A percentile compares a stretch with the other conserved stretches of the same genome.
These are phyloP conservation scores for Ascochyta koolunga DNA, from an alignment of 2,329 filamentous ascomycete species.

Conservation along the genomic window DNA sequence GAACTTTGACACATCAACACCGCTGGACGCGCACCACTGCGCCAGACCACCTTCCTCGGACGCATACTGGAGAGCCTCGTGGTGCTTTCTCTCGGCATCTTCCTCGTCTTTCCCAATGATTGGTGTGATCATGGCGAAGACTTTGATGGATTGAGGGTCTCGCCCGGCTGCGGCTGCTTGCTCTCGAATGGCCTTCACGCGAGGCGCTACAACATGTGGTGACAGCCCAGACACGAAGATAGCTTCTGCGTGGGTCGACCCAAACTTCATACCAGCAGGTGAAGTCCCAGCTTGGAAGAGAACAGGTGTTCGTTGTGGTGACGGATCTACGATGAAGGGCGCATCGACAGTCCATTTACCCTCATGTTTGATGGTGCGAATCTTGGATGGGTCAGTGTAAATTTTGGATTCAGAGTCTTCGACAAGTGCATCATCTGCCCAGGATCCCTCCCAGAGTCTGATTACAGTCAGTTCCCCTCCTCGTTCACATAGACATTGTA, in stretches of 20 bases:
- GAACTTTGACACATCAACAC: constrained; percentile 64
- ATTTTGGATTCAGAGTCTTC: constrained; percentile 61
- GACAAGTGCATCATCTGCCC: constrained; percentile 67
- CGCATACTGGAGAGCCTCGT: constrained; percentile 64
- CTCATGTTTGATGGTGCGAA: constrained; percentile 67
- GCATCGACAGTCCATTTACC: constrained; percentile 62
- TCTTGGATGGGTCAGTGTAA: constrained; percentile 62
- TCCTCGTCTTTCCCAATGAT: constrained; percentile 68
- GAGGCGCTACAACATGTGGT: constrained; percentile 63
- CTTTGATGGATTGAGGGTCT: constrained; percentile 66
- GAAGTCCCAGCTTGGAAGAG: constrained; percentile 72
- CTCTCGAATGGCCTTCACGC: constrained; percentile 65
- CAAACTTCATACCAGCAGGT: constrained; percentile 67
- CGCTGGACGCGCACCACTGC: constrained; percentile 74
- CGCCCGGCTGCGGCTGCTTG: constrained; percentile 60
- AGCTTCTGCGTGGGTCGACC: constrained; percentile 70
- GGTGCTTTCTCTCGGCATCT: constrained; percentile 67
- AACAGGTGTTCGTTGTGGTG: constrained; percentile 69
- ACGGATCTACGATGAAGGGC: constrained; percentile 70
- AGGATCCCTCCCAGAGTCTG: constrained; percentile 64
- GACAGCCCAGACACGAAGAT: constrained; percentile 71
- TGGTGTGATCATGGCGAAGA: constrained; percentile 68
- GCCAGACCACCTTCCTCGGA: constrained; percentile 69
- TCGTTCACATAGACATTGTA: background rate
- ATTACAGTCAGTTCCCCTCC: background rate